Evolutionary conservation across 164 flowering plant genomes (phyloP).

Genomic region (Amborella trichopoda): DNA sequence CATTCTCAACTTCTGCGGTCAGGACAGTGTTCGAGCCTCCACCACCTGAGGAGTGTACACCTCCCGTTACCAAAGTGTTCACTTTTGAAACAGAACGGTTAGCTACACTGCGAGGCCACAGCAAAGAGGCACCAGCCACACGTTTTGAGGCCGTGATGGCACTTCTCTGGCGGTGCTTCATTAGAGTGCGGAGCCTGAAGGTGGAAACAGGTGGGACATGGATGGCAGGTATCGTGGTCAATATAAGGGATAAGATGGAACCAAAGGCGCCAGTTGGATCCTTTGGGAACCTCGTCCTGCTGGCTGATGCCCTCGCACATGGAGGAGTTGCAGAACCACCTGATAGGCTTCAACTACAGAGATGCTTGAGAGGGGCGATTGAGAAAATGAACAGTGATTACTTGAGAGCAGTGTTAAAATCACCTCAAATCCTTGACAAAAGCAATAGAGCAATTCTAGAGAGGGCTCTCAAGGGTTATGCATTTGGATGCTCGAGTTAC

Average conservation of each 20-base stretch:
- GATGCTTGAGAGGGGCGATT: conserved; percentile 6
- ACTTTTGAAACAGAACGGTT: no score
- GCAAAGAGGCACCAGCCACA: no score
- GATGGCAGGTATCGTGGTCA: conserved; percentile 11
- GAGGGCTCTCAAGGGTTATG: no score
- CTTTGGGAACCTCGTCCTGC: conserved; percentile 17
- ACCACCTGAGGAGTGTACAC: no score
- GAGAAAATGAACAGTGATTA: conserved; percentile 5
- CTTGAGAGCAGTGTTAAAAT: conserved; percentile 7
- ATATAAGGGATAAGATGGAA: conserved; percentile 8
- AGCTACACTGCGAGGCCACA: no score
- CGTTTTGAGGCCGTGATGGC: conserved; percentile 18
- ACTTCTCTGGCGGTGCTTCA: conserved; percentile 11
- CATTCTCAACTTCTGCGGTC: conserved; percentile 24
- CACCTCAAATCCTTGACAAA: no score
- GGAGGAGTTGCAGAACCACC: no score
- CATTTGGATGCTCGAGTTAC: conserved; percentile 15
- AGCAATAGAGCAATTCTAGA: no score
- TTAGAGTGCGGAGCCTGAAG: neutral
- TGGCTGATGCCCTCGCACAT: no score
- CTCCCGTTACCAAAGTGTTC: no score
- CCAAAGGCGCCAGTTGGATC: conserved; percentile 11
- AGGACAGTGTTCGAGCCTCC: neutral
- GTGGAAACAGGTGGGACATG: neutral
- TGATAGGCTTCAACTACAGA: no score